Evolutionary conservation across 495 filamentous ascomycete genomes (phyloP).

Genomic region (Penicillium riverlandense): DNA sequence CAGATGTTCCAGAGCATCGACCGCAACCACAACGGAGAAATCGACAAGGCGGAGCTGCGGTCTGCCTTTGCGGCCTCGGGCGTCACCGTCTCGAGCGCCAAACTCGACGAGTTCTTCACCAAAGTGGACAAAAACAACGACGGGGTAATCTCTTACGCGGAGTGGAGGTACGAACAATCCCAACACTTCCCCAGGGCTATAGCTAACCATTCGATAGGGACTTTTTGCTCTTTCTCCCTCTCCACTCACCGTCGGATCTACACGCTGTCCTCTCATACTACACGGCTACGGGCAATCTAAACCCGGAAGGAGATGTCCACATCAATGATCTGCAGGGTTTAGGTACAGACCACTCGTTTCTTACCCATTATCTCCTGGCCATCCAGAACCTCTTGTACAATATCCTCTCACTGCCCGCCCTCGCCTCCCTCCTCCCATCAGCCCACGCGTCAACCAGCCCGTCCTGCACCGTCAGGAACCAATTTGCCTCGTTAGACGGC

Average conservation of each 20-base stretch:
- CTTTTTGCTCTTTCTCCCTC: conserved; percentile 91
- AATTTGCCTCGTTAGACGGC: conserved; percentile 25
- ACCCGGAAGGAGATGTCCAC: conserved; percentile 88
- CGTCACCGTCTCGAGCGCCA: conserved; percentile 66
- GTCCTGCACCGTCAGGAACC: conserved; percentile 19
- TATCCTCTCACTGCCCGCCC: conserved; percentile 28
- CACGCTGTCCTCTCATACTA: conserved; percentile 87
- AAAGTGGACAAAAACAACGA: conserved; percentile 88
- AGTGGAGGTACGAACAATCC: conserved; percentile 76
- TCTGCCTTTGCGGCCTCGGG: conserved; percentile 72
- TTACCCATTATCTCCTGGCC: conserved; percentile 40
- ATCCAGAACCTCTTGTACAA: conserved; percentile 36
- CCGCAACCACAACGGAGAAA: conserved; percentile 74
- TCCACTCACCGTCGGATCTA: conserved; percentile 58
- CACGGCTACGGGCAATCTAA: conserved; percentile 80
- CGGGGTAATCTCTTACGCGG: conserved; percentile 80
- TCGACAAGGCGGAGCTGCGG: conserved; percentile 78
- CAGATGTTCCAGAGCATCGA: conserved; percentile 83
- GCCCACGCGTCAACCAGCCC: conserved; percentile 29
- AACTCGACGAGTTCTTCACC: conserved; percentile 76
- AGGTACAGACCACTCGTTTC: conserved; percentile 82
- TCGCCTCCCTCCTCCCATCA: conserved; percentile 33
- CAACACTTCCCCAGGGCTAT: not conserved
- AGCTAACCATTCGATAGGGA: conserved; percentile 47
- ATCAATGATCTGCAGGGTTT: conserved; percentile 87